Percentiles rank a stretch among this genome's conserved stretches.
Conservation (phyloP, 352 stramenopile genomes). For the Pythium grandisporangium region DNA sequence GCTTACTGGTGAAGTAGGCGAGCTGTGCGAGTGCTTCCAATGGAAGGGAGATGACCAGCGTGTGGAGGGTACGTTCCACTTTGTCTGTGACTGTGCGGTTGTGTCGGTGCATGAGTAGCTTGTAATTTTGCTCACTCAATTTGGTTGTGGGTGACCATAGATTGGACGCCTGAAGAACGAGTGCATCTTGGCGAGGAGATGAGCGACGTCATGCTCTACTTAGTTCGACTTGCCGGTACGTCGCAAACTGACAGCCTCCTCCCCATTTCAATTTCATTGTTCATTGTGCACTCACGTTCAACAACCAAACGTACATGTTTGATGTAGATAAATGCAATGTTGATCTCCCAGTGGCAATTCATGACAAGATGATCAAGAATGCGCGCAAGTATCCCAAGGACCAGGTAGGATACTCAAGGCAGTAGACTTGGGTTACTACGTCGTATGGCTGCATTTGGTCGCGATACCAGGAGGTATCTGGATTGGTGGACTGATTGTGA, state of each 20-base stretch:
- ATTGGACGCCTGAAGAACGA: constrained; percentile 69
- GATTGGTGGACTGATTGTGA: no score
- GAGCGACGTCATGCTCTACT: constrained; percentile 96
- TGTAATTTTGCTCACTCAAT: neutral
- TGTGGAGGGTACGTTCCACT: constrained; percentile 26
- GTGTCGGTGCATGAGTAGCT: no score
- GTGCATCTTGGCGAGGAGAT: constrained; percentile 94
- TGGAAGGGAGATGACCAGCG: constrained; percentile 86
- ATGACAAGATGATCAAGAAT: constrained; percentile 92
- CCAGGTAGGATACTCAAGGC: no score
- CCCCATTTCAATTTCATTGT: no score
- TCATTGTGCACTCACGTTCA: no score
- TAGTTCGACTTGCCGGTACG: constrained; percentile 87
- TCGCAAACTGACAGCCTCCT: no score
- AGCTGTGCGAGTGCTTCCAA: constrained; percentile 95
- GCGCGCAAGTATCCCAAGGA: constrained; percentile 75
- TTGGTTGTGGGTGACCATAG: constrained; percentile 18
- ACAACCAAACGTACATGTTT: neutral
- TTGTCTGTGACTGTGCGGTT: no score
- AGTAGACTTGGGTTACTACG: no score
- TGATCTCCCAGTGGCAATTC: constrained; percentile 79
- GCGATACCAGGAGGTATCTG: no score
- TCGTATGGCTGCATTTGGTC: no score
- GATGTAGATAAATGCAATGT: constrained; percentile 81
- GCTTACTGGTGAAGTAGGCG: constrained; percentile 92